phyloP scores from a whole-genome alignment of 371 early-diverging fungal genomes.

The Apophysomyces elegans region DNA sequence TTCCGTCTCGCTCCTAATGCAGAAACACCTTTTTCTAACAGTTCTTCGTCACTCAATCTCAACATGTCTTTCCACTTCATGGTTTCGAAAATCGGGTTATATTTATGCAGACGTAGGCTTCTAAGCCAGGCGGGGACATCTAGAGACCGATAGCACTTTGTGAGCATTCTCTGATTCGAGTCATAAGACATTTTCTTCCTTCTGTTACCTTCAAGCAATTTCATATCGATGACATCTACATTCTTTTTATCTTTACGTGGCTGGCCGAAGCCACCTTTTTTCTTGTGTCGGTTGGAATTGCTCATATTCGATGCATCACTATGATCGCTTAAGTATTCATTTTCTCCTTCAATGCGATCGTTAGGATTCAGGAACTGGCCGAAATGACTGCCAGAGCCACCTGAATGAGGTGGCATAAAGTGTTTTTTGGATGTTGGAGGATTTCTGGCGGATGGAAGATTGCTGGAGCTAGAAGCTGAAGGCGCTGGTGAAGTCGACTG shows the following conservation, averaged over 20 bases:
- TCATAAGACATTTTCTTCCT: too few species aligned
- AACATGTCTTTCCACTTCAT: slow-evolving; percentile 89
- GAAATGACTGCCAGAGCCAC: slow-evolving; percentile 17
- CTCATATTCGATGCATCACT: slow-evolving; percentile 60
- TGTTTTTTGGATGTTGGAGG: slow-evolving; percentile 12
- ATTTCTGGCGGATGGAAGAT: slow-evolving; percentile 13
- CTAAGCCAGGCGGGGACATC: slow-evolving; percentile 95
- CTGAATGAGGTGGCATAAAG: slow-evolving; percentile 4
- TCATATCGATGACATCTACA: slow-evolving; percentile 73
- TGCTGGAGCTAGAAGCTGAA: slow-evolving; percentile 28
- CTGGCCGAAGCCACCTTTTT: slow-evolving; percentile 20
- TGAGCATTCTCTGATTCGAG: not conserved
- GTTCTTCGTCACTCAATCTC: slow-evolving; percentile 78
- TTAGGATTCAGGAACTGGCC: slow-evolving; percentile 47
- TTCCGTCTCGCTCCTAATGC: slow-evolving; percentile 95
- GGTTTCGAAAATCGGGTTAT: slow-evolving; percentile 80
- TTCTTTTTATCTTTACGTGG: slow-evolving; percentile 72
- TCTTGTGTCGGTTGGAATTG: slow-evolving; percentile 26
- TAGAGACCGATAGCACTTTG: slow-evolving; percentile 22
- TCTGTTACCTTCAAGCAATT: slow-evolving; percentile 68
- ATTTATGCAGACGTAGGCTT: slow-evolving; percentile 88
- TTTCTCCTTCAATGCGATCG: slow-evolving; percentile 42
- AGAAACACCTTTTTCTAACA: slow-evolving; percentile 84
- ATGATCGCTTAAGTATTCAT: slow-evolving; percentile 63
- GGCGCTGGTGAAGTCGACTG: slow-evolving; percentile 32